Conservation (phyloP, 164 flowering plant species). For the Macadamia integrifolia region DNA sequence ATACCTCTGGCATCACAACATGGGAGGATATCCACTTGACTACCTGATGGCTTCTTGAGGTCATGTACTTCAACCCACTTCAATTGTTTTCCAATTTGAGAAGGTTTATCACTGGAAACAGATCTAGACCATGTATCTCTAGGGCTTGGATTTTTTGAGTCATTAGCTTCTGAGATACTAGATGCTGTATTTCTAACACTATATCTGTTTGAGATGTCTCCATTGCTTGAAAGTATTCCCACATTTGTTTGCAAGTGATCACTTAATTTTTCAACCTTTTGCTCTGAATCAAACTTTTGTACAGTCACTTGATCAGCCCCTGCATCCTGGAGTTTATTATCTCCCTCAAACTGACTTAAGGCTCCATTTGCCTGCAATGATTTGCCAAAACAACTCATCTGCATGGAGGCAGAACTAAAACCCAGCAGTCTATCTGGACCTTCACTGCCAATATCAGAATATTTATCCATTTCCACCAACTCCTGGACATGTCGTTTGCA, state of each 20-base stretch:
- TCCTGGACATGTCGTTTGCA: background rate
- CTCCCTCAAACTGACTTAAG: background rate
- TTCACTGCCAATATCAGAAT: background rate
- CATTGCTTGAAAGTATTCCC: too few species aligned
- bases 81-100: too few species aligned
- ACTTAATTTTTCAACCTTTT: too few species aligned
- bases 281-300: constrained; percentile 1
- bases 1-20: too few species aligned
- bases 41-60: too few species aligned
- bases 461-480: background rate
- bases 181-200: background rate
- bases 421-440: background rate
- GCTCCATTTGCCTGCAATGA: background rate
- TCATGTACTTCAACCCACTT: too few species aligned
- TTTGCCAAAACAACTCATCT: background rate
- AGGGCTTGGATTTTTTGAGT: too few species aligned
- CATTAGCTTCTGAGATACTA: too few species aligned
- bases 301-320: constrained; percentile 1
- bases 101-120: too few species aligned
- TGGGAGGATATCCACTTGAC: too few species aligned
- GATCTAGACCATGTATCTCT: too few species aligned
- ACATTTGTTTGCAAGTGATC: too few species aligned
- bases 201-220: background rate
- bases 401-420: background rate
- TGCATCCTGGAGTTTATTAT: constrained; percentile 3